These are phyloP conservation scores for Thielaviopsis musarum DNA, from an alignment of 2,329 filamentous ascomycete genomes.

Conservation along the genomic window DNA sequence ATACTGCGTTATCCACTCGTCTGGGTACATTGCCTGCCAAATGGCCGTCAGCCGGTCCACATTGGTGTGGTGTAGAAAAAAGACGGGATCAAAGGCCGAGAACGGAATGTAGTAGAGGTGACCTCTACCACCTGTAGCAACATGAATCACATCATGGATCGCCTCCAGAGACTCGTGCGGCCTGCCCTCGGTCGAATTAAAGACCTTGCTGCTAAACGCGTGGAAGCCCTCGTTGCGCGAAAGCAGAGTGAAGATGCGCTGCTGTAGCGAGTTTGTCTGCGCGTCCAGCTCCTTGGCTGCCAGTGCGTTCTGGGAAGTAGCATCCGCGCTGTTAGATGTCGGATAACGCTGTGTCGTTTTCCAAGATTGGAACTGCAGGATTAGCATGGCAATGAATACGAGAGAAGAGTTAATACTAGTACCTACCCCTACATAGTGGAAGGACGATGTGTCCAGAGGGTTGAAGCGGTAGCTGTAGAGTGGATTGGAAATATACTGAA, in stretches of 20 bases:
- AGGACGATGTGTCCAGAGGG: conserved; percentile 39
- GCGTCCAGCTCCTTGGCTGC: conserved; percentile 35
- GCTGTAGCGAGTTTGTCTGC: conserved; percentile 36
- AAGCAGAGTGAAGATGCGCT: conserved; percentile 50
- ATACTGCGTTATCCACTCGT: conserved; percentile 45
- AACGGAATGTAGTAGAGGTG: conserved; percentile 57
- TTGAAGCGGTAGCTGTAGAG: conserved; percentile 44
- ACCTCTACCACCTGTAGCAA: conserved; percentile 39
- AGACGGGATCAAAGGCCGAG: conserved; percentile 64
- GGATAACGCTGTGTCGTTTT: conserved; percentile 42
- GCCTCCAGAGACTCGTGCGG: conserved; percentile 48
- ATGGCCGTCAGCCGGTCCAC: conserved; percentile 60
- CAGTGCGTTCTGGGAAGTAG: conserved; percentile 39
- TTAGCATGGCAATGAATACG: not conserved
- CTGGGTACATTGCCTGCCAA: conserved; percentile 59
- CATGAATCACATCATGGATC: conserved; percentile 47
- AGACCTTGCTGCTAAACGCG: conserved; percentile 52
- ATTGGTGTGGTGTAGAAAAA: conserved; percentile 62
- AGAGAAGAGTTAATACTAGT: not conserved
- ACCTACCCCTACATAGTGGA: conserved; percentile 43
- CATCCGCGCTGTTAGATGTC: conserved; percentile 17
- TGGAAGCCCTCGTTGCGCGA: conserved; percentile 51
- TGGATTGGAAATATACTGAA: conserved; percentile 42
- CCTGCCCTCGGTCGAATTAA: conserved; percentile 29
- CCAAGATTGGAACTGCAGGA: conserved; percentile 38